These are phyloP conservation scores for Gleditsia sinensis DNA, from an alignment of 306 rosid genomes.

Conservation along the genomic window DNA sequence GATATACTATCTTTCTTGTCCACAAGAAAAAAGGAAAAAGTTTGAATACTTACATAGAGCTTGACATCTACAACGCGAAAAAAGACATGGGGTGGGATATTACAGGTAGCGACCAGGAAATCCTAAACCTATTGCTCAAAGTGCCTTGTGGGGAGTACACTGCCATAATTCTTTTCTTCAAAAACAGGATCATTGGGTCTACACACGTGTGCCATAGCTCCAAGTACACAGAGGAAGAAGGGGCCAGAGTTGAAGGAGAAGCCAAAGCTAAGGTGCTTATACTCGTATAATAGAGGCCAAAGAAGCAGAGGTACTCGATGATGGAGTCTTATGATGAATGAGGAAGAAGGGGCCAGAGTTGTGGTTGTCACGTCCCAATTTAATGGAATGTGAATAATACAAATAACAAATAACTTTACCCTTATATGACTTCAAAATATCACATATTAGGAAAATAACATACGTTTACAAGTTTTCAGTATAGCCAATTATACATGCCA, in stretches of 20 bases:
- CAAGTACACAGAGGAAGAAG: constrained; percentile 69
- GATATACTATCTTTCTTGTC: too few species aligned
- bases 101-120: constrained; percentile 57
- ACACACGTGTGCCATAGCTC: constrained; percentile 99
- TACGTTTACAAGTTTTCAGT: too few species aligned
- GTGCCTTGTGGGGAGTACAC: constrained; percentile 94
- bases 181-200: constrained; percentile 79
- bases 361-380: too few species aligned
- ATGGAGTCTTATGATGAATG: constrained; percentile 68
- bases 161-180: constrained; percentile 78
- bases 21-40: background rate
- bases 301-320: constrained; percentile 52
- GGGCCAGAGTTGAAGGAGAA: constrained; percentile 36
- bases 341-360: constrained; percentile 38
- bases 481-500: too few species aligned
- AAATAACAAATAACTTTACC: too few species aligned
- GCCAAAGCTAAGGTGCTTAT: constrained; percentile 42
- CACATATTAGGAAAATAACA: too few species aligned
- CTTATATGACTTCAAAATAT: too few species aligned
- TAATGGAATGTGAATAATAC: too few species aligned
- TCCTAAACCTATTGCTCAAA: constrained; percentile 62
- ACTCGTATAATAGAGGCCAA: constrained; percentile 58
- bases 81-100: constrained; percentile 78
- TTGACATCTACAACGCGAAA: constrained; percentile 90
- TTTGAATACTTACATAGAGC: constrained; percentile 65